Base-by-base conservation (phyloP, 108 stramenopile species). In the Hondaea fermentalgiana region DNA sequence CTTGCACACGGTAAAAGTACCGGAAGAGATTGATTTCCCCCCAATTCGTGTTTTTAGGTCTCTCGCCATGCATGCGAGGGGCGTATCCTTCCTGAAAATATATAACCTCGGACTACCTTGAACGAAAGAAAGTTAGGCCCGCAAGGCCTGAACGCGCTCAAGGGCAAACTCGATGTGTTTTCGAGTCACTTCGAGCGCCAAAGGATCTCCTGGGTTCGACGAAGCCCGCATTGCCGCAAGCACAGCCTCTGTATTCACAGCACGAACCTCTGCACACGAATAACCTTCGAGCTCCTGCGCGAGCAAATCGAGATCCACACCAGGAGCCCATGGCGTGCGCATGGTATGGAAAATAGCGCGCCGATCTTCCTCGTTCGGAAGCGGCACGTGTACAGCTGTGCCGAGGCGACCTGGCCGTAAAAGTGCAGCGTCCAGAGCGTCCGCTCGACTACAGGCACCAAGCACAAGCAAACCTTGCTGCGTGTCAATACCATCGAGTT, bases 341-440 rank as follows among this genome's bases (percentile, higher is more conserved):
- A 69, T 69, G 21, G 64, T 98, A 88, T 96, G 91, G 3, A 99
- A 92, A 88, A 99, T 98, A 90, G 97, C 98, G 72, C 93, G 95
- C 3, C 99, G 92, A 5, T 97, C 99, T 71, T 98, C 96, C 88
- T 97, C 97, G 88, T 97, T 97, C 21, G 99, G 98, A 83, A 98
- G 96, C 17, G 93, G 97, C 89, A 99, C 98, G 90, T 97, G 97
- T 28, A 99, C 89, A 92, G 99, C 98, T 57, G 98, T 95, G 91
- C 99, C 98, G 58, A 99, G 92, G 76, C 98, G 98, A 17, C 99
- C 99, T 44, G 99, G 98, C 89, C 99, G 97, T 92, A 98, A 98
- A 92, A 99, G 95, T 89, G 97, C 99, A 59, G 96, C 96, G 91
- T 99, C 99, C 58, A 99, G 89, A 90, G 98, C 97, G 93, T 99